phyloP scores from a whole-genome alignment of 768 basidiomycete species.

The Phanerochaete carnosa region DNA sequence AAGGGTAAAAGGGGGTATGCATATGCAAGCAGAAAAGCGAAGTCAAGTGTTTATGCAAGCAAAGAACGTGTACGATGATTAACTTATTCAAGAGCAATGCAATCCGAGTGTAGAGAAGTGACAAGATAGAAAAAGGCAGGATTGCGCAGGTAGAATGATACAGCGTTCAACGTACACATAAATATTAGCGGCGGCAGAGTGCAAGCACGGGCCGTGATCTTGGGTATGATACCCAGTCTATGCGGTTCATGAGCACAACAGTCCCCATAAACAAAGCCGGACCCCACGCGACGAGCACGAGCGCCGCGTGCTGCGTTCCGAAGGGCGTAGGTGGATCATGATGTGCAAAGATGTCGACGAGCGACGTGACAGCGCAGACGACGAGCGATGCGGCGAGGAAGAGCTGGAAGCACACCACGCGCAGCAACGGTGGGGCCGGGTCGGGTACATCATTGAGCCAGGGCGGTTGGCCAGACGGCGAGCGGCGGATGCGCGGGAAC shows the following conservation, averaged over 20 bases:
- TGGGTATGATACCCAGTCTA: not conserved
- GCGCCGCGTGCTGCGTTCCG: slow-evolving; percentile 62
- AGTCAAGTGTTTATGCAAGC: slow-evolving; percentile 30
- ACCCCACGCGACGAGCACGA: slow-evolving; percentile 58
- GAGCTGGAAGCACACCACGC: slow-evolving; percentile 54
- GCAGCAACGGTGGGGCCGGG: slow-evolving; percentile 7
- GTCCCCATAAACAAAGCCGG: slow-evolving; percentile 54
- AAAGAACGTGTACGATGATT: slow-evolving; percentile 14
- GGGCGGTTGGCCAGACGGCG: slow-evolving; percentile 10
- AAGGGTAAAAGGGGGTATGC: not conserved
- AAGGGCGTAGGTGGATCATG: slow-evolving; percentile 55
- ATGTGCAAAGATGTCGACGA: slow-evolving; percentile 44
- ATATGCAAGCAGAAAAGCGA: not conserved
- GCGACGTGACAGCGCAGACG: slow-evolving; percentile 39
- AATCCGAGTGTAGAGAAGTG: not conserved
- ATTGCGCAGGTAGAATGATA: not conserved
- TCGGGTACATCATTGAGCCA: slow-evolving; percentile 9
- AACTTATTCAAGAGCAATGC: not conserved
- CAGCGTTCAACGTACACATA: too few species aligned
- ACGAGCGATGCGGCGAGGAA: slow-evolving; percentile 25
- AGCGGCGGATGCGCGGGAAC: slow-evolving; percentile 8
- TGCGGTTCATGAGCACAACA: slow-evolving; percentile 12
- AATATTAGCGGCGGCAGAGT: not conserved
- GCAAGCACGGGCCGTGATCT: not conserved
- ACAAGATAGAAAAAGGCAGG: not conserved